Conservation (phyloP, 176 grass and related monocot species). For the barley (Hordeum vulgare) region MorexV3_pseudomolecules_assembly NC_058519.1:585530689-585531188, state of each 20-base stretch:
- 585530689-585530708: background rate
- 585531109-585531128: background rate
- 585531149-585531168: background rate
- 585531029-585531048: background rate
- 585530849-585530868: slow-evolving; percentile 37
- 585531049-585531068: background rate
- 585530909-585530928: background rate
- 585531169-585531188: background rate
- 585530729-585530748: slow-evolving; percentile 53
- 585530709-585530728: slow-evolving; percentile 30
- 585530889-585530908: background rate
- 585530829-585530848: slow-evolving; percentile 42
- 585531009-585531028: background rate
- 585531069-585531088: background rate
- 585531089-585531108: background rate
- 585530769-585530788: slow-evolving; percentile 42
- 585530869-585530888: background rate
- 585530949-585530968: background rate
- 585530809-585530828: slow-evolving; percentile 59
- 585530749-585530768: slow-evolving; percentile 42
- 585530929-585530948: background rate
- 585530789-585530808: slow-evolving; percentile 17
- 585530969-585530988: background rate
- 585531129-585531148: background rate
- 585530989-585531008: background rate